A percentile compares a stretch with the other conserved stretches of the same genome.
Evolutionary conservation across 2,329 filamentous ascomycete species (phyloP).

Genomic region (Talaromyces funiculosus): DNA sequence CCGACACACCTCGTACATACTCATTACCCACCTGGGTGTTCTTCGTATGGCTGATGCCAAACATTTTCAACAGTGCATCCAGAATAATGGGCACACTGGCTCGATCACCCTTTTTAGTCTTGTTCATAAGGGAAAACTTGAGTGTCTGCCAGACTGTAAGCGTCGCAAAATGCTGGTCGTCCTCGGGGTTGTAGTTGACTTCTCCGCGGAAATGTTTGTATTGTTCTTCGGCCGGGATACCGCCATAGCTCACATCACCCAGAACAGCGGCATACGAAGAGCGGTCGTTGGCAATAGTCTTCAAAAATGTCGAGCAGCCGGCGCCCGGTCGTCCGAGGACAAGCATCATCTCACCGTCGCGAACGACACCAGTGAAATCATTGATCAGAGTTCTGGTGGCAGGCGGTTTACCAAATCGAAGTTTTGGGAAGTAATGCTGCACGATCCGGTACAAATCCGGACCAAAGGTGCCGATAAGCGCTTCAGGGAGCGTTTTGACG

Average conservation of each 20-base stretch:
- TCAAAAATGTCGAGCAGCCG: slow-evolving; percentile 72
- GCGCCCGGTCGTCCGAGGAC: slow-evolving; percentile 66
- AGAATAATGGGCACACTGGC: slow-evolving; percentile 55
- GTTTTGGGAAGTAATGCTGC: slow-evolving; percentile 47
- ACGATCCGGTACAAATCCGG: slow-evolving; percentile 68
- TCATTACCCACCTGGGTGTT: slow-evolving; percentile 72
- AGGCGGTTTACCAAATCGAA: slow-evolving; percentile 45
- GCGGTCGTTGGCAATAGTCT: slow-evolving; percentile 66
- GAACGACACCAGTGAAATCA: slow-evolving; percentile 62
- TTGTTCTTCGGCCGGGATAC: slow-evolving; percentile 63
- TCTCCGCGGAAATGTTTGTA: slow-evolving; percentile 66
- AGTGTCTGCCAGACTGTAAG: slow-evolving; percentile 75
- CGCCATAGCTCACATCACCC: slow-evolving; percentile 67
- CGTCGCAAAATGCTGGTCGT: slow-evolving; percentile 67
- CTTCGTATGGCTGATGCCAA: slow-evolving; percentile 69
- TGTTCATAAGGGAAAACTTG: slow-evolving; percentile 68
- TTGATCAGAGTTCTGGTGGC: slow-evolving; percentile 55
- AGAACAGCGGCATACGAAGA: slow-evolving; percentile 59
- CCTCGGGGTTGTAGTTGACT: slow-evolving; percentile 64
- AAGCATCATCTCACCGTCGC: slow-evolving; percentile 66
- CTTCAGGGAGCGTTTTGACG: slow-evolving; percentile 67
- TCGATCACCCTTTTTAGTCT: slow-evolving; percentile 62
- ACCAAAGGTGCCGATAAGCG: slow-evolving; percentile 71
- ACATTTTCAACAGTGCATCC: slow-evolving; percentile 67
- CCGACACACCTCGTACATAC: slow-evolving; percentile 66